Evolutionary conservation across 1,284 basidiomycete genomes (phyloP).

Genomic region (Wallemia hederae): DNA sequence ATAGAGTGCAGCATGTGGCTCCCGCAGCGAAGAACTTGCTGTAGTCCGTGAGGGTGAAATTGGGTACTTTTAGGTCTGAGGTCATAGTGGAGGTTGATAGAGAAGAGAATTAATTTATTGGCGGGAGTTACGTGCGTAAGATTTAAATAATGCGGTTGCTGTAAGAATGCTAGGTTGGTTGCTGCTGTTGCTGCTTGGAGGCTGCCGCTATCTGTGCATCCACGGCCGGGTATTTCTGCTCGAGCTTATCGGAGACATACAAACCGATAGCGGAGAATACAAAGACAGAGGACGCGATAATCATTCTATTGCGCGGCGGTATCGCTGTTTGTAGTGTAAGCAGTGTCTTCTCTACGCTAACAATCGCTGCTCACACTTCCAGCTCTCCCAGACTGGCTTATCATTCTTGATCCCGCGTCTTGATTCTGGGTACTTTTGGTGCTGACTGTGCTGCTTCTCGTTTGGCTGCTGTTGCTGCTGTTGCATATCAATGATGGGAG

Average conservation of each 20-base stretch:
- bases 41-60: neutral
- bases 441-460: too few species aligned
- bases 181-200: too few species aligned
- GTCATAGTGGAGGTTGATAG: neutral
- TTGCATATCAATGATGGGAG: neutral
- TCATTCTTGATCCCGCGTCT: neutral
- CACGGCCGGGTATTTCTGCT: neutral
- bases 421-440: too few species aligned
- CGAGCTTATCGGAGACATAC: neutral
- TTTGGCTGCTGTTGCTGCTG: too few species aligned
- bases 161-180: neutral
- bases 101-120: too few species aligned
- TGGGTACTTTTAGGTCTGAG: neutral
- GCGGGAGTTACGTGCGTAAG: too few species aligned
- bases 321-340: neutral
- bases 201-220: too few species aligned
- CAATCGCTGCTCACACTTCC: neutral
- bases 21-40: conserved; percentile 15
- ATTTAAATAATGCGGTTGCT: neutral
- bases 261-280: neutral
- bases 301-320: neutral
- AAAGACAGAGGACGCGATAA: neutral
- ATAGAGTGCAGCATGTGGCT: conserved; percentile 16
- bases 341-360: too few species aligned
- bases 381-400: neutral